Evolutionary conservation across 768 basidiomycete species (phyloP), one percentile per base, ranked within the genome.

Genomic region (Suillus subluteus): DNA sequence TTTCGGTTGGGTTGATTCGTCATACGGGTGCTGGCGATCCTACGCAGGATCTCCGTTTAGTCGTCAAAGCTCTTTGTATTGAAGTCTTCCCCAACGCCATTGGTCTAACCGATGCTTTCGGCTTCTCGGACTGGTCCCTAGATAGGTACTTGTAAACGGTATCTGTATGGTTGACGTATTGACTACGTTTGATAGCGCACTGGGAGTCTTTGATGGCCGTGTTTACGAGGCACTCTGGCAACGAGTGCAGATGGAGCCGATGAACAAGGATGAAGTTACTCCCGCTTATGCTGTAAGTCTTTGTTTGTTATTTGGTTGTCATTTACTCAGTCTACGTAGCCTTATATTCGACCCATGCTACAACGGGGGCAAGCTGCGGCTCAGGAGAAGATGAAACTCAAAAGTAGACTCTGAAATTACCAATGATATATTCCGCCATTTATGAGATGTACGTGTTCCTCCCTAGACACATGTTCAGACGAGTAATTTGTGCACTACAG

Each of bases 51-150:
- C 73, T 91, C 30, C 85, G 90, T 13, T 71, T 82, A 26, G 78
- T 84, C 6, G 85, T 91, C 66, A 76, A 84, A 35, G 58, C 72
- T 6, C 67, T 85, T 0, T 91, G 88, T 72, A 69, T 76, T 9
- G 81, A 82, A 58, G 68, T 93, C 13, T 73, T 91, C 0, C 88
- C 90, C 0, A 83, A 94, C 66, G 84, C 84, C 6, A 86, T 93
- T 63, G 89, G 87, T 0, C 77, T 93, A 63, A 87, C 83, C 6
- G 91, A 94, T 72, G 87, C 89, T 4, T 92, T 94, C 73, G 88
- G 87, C 0, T 91, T 91, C 70, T 82, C 86, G 0, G 91, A 93
- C 70, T 93, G 89, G 88, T 86, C 91, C 62, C 78, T 93, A 21
- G 85, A 91, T 69, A 90, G 88, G 87, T 87, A 59, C 18, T 80